phyloP scores from a whole-genome alignment of 2,329 filamentous ascomycete genomes.

The Fusarium sp. region DNA sequence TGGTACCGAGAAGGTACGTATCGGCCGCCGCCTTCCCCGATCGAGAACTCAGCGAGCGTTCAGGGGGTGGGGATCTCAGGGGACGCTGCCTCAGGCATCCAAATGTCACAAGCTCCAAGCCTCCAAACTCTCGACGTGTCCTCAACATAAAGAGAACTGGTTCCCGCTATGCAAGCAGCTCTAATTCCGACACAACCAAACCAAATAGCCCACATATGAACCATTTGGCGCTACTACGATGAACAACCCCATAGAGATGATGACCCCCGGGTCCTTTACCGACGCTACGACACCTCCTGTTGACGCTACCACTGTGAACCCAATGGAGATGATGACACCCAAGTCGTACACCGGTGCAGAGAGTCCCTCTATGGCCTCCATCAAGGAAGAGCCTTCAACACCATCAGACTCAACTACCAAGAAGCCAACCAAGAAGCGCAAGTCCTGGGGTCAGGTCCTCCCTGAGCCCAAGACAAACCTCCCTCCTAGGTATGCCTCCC shows the following conservation, averaged over 20 bases:
- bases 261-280: conserved; percentile 57
- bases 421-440: conserved; percentile 90
- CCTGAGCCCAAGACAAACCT: conserved; percentile 97
- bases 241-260: conserved; percentile 5
- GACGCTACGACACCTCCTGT: conserved; percentile 47
- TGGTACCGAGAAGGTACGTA: conserved; percentile 28
- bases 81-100: conserved; percentile 48
- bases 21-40: conserved; percentile 27
- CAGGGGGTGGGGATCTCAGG: conserved; percentile 37
- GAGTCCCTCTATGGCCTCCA: conserved; percentile 12
- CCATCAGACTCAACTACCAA: conserved; percentile 57
- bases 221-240: conserved; percentile 24
- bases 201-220: conserved; percentile 26
- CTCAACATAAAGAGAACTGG: conserved; percentile 52
- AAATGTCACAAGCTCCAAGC: conserved; percentile 16
- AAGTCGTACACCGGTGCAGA: conserved; percentile 53
- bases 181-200: conserved; percentile 28
- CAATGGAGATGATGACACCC: conserved; percentile 64
- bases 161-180: conserved; percentile 36
- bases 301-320: conserved; percentile 54
- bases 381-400: conserved; percentile 40
- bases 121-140: conserved; percentile 47
- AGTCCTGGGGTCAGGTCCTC: conserved; percentile 98
- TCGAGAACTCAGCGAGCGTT: conserved; percentile 20
- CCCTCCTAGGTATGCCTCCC: conserved; percentile 78